These are phyloP conservation scores for Corrigiola litoralis DNA, from an alignment of 179 eudicot genomes.

Conservation along the genomic window DNA sequence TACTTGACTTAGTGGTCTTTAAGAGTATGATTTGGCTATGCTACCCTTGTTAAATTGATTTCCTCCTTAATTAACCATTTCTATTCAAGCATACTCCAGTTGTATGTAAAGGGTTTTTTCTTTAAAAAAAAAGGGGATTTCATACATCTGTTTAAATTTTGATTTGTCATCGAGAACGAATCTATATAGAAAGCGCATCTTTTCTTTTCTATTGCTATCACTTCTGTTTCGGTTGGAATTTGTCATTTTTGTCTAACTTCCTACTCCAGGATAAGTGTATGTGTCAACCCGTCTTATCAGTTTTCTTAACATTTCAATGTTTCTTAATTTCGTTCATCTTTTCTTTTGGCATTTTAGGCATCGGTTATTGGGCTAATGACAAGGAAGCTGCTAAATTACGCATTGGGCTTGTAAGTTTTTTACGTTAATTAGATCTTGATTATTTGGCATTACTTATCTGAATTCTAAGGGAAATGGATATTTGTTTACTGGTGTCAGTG, in stretches of 20 bases:
- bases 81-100: too few species aligned
- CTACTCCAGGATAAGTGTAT: neutral
- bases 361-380: constrained; percentile 61
- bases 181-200: too few species aligned
- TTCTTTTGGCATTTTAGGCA: constrained; percentile 37
- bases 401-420: constrained; percentile 68
- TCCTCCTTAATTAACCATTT: neutral
- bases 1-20: too few species aligned
- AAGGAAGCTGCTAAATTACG: constrained; percentile 72
- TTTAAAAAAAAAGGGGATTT: too few species aligned
- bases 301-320: neutral
- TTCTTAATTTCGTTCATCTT: neutral
- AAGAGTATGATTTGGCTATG: neutral
- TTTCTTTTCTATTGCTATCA: too few species aligned
- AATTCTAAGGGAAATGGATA: too few species aligned
- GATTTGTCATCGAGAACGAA: too few species aligned
- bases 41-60: too few species aligned
- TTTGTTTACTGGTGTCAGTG: too few species aligned
- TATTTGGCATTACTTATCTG: too few species aligned
- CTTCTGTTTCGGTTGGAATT: neutral
- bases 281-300: neutral
- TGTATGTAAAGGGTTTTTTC: too few species aligned
- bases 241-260: neutral
- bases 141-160: neutral
- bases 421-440: neutral